Base-by-base conservation (phyloP, 2,329 filamentous ascomycete genomes). In the Phialophora macrospora region DNA sequence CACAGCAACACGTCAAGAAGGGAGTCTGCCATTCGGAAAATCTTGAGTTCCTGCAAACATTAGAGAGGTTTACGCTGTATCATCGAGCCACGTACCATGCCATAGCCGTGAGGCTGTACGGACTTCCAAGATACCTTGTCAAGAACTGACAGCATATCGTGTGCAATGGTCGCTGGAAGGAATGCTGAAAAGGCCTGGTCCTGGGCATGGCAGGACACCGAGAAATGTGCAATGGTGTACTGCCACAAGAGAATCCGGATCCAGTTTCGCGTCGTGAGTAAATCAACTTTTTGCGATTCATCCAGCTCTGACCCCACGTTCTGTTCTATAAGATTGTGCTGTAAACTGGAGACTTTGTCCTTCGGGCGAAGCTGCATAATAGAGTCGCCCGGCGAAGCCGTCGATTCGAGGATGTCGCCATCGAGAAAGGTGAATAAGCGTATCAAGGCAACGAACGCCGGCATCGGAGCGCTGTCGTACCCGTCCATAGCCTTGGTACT, bases 241-340 rank as follows among this genome's bases (percentile, higher is more conserved):
- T 62, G 51, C 60, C 60, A 62, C 7, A 57, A 32, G 28, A 62
- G 52, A 20, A 62, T 57, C n/a, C 60, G 60, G 12, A 62, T 48
- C 60, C 60, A 62, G 28, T 62, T 55, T 48, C 52, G 52, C 24
- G 60, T 62, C 20, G 54, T 51, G 2, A 62, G 12, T 11, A 62
- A 34, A 26, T 62, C 60, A 11, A 62, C 54, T 14, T n/a, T 48
- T 28, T 62, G 60, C n/a, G 60, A 56, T 38, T 62, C 52, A 38
- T 57, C 28, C 6, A 62, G 41, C 8, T 57, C 58, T 14, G 41
- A 22, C 7, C 30, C 24, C 32, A 38, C 20, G 5, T 17, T 22
- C 14, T 44, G 58, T 24, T 9, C 22, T n/a, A 34, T 34, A 51
- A 60, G 58, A 26, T 54, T 48, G 38, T 54, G 46, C 52, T 56